Percentiles rank a stretch among this genome's conserved stretches.
These are phyloP conservation scores for Wickerhamomyces chambardii DNA, from an alignment of 805 yeast species.

Conservation along the genomic window DNA sequence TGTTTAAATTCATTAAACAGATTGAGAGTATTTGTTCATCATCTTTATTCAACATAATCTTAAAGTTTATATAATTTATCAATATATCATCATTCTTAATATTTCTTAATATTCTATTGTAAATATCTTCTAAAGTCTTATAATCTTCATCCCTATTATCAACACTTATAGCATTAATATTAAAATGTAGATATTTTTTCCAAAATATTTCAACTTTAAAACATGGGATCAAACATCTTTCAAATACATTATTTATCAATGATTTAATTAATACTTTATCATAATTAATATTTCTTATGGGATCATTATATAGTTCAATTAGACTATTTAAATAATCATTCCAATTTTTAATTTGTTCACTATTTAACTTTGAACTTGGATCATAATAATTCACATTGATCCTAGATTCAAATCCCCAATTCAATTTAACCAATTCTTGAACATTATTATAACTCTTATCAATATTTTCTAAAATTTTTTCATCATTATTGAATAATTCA, in stretches of 20 bases:
- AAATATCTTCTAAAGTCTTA: slow-evolving; percentile 4
- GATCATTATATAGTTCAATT: too few relatives aligned
- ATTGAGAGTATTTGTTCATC: slow-evolving; percentile 10
- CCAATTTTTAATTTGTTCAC: slow-evolving; percentile 48
- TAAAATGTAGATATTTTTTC: slow-evolving; percentile 56
- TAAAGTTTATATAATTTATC: slow-evolving; percentile 14
- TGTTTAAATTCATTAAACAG: slow-evolving; percentile 2
- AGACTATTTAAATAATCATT: slow-evolving; percentile 37
- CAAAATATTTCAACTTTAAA: slow-evolving; percentile 55
- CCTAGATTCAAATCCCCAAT: slow-evolving; percentile 69
- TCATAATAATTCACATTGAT: slow-evolving; percentile 37
- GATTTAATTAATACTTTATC: slow-evolving; percentile 16
- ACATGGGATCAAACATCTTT: slow-evolving; percentile 65
- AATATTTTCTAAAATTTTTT: slow-evolving; percentile 33
- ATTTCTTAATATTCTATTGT: background rate
- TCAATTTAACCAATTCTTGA: slow-evolving; percentile 41
- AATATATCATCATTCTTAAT: slow-evolving; percentile 6
- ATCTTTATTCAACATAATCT: slow-evolving; percentile 7
- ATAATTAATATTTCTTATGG: slow-evolving; percentile 4
- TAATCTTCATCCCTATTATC: background rate
- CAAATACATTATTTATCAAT: slow-evolving; percentile 44
- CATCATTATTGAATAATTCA: too few relatives aligned
- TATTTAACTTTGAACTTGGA: slow-evolving; percentile 39
- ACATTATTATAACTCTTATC: slow-evolving; percentile 33
- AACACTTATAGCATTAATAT: slow-evolving; percentile 7